These are phyloP conservation scores for Discostella stelligera DNA, from an alignment of 352 stramenopile genomes.

Conservation along the genomic window DNA sequence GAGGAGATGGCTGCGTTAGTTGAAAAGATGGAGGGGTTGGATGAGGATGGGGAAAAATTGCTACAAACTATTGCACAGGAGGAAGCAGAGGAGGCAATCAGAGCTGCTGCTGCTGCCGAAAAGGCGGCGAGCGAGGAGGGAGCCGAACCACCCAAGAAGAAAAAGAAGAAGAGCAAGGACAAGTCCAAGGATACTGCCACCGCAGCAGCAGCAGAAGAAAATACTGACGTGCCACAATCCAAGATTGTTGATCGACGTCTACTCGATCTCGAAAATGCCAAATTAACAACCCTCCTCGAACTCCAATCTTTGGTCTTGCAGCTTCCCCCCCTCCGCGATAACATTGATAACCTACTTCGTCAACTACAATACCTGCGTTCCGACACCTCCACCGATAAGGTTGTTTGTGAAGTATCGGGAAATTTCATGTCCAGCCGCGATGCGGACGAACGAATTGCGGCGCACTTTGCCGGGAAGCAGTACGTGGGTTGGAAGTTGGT, in stretches of 20 bases:
- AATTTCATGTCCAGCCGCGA: constrained; percentile 82
- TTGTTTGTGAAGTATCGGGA: constrained; percentile 80
- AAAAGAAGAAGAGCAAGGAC: constrained; percentile 45
- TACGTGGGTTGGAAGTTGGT: constrained; percentile 83
- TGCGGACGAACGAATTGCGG: constrained; percentile 81
- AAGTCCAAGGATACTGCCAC: background rate
- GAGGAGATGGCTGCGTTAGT: constrained; percentile 57
- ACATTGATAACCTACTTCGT: constrained; percentile 54
- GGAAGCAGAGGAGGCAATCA: no score
- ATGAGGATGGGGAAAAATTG: constrained; percentile 19
- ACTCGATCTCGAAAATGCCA: constrained; percentile 34
- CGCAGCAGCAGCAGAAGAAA: constrained; percentile 4
- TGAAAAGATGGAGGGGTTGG: constrained; percentile 41
- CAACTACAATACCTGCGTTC: constrained; percentile 75
- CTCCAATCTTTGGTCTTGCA: constrained; percentile 51
- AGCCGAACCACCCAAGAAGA: constrained; percentile 31
- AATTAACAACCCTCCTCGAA: constrained; percentile 37
- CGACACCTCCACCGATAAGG: constrained; percentile 79
- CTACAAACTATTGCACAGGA: constrained; percentile 23
- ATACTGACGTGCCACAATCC: constrained; percentile 3
- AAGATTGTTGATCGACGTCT: constrained; percentile 32
- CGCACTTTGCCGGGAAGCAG: constrained; percentile 83
- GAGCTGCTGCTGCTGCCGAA: constrained; percentile 39
- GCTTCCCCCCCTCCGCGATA: constrained; percentile 62
- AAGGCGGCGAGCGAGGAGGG: constrained; percentile 12